These are phyloP conservation scores for Cryptococcus amylolentus DNA, from an alignment of 1,284 basidiomycete genomes.

Conservation along the genomic window DNA sequence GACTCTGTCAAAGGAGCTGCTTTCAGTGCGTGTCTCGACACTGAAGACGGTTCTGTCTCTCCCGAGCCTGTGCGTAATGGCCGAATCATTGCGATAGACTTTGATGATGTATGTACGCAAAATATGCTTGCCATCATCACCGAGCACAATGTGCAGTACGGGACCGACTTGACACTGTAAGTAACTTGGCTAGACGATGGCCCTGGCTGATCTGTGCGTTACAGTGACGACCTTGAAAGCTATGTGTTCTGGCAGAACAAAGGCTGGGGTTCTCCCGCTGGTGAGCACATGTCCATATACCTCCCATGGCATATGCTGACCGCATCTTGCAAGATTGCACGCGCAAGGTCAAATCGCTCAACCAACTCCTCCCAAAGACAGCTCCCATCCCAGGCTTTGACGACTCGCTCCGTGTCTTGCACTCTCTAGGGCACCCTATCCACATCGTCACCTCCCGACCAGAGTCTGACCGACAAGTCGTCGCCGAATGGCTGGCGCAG, in stretches of 20 bases:
- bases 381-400: slow-evolving; percentile 26
- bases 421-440: slow-evolving; percentile 33
- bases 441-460: slow-evolving; percentile 38
- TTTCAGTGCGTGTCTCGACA: not conserved
- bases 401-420: slow-evolving; percentile 21
- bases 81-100: slow-evolving; percentile 38
- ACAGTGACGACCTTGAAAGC: slow-evolving; percentile 27
- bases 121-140: slow-evolving; percentile 21
- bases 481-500: slow-evolving; percentile 22
- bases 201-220: not conserved
- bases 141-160: slow-evolving; percentile 28
- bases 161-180: slow-evolving; percentile 27
- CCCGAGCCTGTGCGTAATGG: slow-evolving; percentile 11
- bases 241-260: slow-evolving; percentile 33
- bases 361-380: slow-evolving; percentile 22
- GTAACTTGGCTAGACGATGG: slow-evolving; percentile 1
- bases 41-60: not conserved
- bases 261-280: slow-evolving; percentile 35
- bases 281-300: slow-evolving; percentile 12
- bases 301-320: not conserved
- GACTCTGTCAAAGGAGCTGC: not conserved
- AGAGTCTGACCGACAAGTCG: slow-evolving; percentile 10
- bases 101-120: slow-evolving; percentile 36
- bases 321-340: slow-evolving; percentile 17
- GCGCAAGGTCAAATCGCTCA: slow-evolving; percentile 23